Evolutionary conservation across 257 asterid genomes (phyloP).

Genomic region (Solanum rostratum): DNA sequence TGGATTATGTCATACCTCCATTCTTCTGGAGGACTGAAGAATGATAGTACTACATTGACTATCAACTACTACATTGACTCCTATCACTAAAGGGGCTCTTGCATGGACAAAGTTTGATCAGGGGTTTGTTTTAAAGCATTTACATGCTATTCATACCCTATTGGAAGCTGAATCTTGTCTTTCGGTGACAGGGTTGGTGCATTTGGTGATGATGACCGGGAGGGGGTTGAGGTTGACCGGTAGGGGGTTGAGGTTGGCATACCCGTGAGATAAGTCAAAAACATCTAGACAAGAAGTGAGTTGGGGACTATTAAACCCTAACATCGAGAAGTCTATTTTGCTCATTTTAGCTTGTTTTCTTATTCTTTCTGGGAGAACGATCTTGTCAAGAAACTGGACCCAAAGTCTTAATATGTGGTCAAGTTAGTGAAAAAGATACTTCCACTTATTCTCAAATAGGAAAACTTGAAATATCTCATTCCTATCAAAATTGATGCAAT

Average conservation of each 20-base stretch:
- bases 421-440: not conserved
- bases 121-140: conserved; percentile 19
- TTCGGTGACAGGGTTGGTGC: conserved; percentile 17
- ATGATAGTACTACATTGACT: too few species aligned
- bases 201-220: conserved; percentile 44
- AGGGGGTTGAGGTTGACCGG: conserved; percentile 37
- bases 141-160: conserved; percentile 2
- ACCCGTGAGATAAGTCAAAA: too few species aligned
- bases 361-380: not conserved
- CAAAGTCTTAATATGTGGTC: not conserved
- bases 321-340: not conserved
- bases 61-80: not conserved
- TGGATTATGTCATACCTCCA: not conserved
- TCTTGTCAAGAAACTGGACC: not conserved
- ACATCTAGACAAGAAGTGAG: not conserved
- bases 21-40: not conserved
- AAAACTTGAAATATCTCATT: not conserved
- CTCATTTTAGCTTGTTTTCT: not conserved
- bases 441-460: not conserved
- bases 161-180: conserved; percentile 4
- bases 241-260: conserved; percentile 35
- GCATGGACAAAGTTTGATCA: conserved; percentile 60
- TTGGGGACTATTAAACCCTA: not conserved
- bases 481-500: not conserved
- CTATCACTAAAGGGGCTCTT: conserved; percentile 6